A percentile compares a stretch with the other conserved stretches of the same genome.
These are phyloP conservation scores for Amanita rubescens DNA, from an alignment of 768 basidiomycete species.

Conservation along the genomic window DNA sequence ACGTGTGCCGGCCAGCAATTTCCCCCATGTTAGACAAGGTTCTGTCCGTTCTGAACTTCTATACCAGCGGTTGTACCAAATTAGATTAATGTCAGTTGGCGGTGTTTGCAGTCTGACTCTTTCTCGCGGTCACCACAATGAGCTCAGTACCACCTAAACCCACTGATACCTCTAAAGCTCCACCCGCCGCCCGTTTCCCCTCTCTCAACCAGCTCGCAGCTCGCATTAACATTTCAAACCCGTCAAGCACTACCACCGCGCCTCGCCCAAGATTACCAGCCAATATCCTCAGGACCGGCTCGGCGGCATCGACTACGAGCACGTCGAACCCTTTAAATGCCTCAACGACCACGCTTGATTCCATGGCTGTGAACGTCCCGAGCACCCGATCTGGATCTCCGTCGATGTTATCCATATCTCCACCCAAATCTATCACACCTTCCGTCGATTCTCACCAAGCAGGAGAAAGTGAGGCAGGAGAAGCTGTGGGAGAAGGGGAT, in stretches of 20 bases:
- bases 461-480: not conserved
- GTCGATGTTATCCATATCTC: conserved; percentile 39
- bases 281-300: conserved; percentile 58
- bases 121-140: no score
- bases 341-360: conserved; percentile 52
- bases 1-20: no score
- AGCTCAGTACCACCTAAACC: no score
- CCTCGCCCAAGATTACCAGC: conserved; percentile 71
- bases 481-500: conserved; percentile 30
- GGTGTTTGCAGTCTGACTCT: conserved; percentile 12
- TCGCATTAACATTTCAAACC: conserved; percentile 48
- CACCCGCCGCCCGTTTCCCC: conserved; percentile 37
- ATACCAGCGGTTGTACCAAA: no score
- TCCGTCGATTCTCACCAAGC: conserved; percentile 14
- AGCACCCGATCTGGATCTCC: conserved; percentile 66
- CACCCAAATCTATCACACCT: conserved; percentile 35
- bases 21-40: no score
- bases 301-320: conserved; percentile 36
- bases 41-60: no score
- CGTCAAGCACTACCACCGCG: conserved; percentile 15
- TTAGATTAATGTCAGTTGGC: no score
- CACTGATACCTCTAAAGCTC: not conserved
- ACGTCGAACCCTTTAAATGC: conserved; percentile 22
- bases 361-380: conserved; percentile 58
- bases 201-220: conserved; percentile 81